A percentile compares a stretch with the other conserved stretches of the same genome.
Conservation (phyloP, 2,329 filamentous ascomycete species). For the Aureobasidium sp. region DNA sequence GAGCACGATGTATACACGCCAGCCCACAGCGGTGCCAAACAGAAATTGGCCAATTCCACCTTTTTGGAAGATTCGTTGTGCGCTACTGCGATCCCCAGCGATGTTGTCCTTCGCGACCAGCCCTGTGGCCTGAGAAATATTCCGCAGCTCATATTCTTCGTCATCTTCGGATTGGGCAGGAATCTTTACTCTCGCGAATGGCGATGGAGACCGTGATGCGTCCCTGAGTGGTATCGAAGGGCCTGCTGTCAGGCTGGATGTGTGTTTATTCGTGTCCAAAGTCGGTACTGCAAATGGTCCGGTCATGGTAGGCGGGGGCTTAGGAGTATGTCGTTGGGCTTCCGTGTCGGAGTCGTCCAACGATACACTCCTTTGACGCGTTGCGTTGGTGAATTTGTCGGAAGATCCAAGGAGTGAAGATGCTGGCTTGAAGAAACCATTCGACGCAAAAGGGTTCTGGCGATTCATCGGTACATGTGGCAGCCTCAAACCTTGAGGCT, state of each 20-base stretch:
- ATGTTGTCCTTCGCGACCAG: conserved; percentile 38
- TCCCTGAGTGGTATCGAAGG: conserved; percentile 48
- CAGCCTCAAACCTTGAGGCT: conserved; percentile 6
- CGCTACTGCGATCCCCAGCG: conserved; percentile 36
- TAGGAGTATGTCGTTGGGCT: conserved; percentile 26
- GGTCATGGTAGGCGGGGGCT: conserved; percentile 17
- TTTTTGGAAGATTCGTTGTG: conserved; percentile 30
- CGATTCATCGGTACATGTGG: conserved; percentile 27
- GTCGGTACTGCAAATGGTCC: not conserved
- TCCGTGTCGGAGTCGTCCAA: conserved; percentile 42
- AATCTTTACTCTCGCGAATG: conserved; percentile 46
- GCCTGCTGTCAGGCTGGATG: conserved; percentile 26
- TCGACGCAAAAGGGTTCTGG: conserved; percentile 28
- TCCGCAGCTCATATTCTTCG: conserved; percentile 42
- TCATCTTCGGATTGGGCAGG: conserved; percentile 53
- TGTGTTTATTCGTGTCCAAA: conserved; percentile 28
- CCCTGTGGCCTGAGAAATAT: conserved; percentile 41
- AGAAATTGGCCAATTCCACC: conserved; percentile 56
- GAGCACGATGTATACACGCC: conserved; percentile 53
- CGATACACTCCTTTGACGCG: conserved; percentile 30
- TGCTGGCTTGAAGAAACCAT: conserved; percentile 42
- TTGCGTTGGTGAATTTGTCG: conserved; percentile 28
- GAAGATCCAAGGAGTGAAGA: conserved; percentile 37
- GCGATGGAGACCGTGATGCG: conserved; percentile 49
- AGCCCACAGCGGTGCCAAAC: conserved; percentile 52